A percentile compares a stretch with the other conserved stretches of the same genome.
These are phyloP conservation scores for Hypoxylon sp. DNA, from an alignment of 2,329 filamentous ascomycete genomes.

Conservation along the genomic window DNA sequence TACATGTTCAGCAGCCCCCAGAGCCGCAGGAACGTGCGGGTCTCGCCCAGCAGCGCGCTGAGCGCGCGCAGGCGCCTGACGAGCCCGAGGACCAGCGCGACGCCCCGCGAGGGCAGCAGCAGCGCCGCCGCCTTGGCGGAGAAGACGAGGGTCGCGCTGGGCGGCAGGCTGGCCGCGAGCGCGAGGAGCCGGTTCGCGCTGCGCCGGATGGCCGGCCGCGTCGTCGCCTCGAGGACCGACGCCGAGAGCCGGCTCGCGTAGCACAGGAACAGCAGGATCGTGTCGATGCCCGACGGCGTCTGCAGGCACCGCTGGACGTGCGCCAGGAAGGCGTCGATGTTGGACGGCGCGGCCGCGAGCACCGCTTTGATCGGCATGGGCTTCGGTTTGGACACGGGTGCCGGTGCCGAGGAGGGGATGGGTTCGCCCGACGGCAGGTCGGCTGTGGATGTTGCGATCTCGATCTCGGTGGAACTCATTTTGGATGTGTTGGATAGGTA, in stretches of 20 bases:
- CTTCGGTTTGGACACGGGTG: conserved; percentile 39
- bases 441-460: conserved; percentile 40
- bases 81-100: conserved; percentile 57
- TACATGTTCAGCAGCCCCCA: conserved; percentile 82
- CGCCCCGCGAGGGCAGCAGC: conserved; percentile 50
- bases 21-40: conserved; percentile 76
- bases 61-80: conserved; percentile 66
- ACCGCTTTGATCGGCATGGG: conserved; percentile 43
- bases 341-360: conserved; percentile 50
- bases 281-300: conserved; percentile 74
- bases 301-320: conserved; percentile 70
- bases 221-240: conserved; percentile 59
- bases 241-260: conserved; percentile 70
- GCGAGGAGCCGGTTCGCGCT: conserved; percentile 62
- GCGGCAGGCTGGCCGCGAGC: conserved; percentile 61
- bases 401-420: conserved; percentile 44
- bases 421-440: conserved; percentile 51
- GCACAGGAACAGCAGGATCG: conserved; percentile 72
- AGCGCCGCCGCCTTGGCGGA: conserved; percentile 48
- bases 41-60: conserved; percentile 72
- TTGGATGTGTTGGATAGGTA: conserved; percentile 1
- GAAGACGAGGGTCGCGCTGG: conserved; percentile 57
- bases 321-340: conserved; percentile 62
- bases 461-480: conserved; percentile 41
- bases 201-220: conserved; percentile 65